Evolutionary conservation across 805 yeast species (phyloP).

Genomic region (Metschnikowia proteae): DNA sequence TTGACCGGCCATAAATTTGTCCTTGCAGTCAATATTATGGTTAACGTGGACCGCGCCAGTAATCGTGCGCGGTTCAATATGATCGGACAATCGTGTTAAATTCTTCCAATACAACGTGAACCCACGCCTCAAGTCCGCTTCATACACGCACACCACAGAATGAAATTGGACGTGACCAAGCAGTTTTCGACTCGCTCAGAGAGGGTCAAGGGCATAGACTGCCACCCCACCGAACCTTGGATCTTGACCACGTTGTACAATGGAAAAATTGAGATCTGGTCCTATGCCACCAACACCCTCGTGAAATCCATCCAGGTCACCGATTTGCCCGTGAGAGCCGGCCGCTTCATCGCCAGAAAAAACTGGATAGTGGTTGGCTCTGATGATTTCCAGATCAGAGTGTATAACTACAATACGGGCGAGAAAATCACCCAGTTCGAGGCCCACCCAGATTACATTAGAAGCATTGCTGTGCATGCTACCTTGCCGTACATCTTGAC

Average conservation of each 20-base stretch:
- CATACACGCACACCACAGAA: constrained; percentile 10
- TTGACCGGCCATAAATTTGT: too few species aligned
- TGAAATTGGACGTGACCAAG: constrained; percentile 55
- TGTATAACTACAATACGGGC: constrained; percentile 91
- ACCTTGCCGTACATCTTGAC: constrained; percentile 85
- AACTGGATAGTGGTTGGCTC: constrained; percentile 96
- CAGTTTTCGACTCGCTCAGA: constrained; percentile 88
- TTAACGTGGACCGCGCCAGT: neutral
- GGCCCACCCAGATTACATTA: constrained; percentile 96
- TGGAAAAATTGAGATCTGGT: constrained; percentile 91
- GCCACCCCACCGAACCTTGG: constrained; percentile 99
- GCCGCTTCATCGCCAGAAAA: constrained; percentile 90
- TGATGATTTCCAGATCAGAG: constrained; percentile 92
- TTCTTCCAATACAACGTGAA: constrained; percentile 5
- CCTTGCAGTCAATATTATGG: neutral
- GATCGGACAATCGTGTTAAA: constrained; percentile 14
- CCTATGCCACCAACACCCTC: constrained; percentile 77
- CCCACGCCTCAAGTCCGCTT: constrained; percentile 4
- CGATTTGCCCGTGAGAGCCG: constrained; percentile 94
- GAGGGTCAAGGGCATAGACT: constrained; percentile 95
- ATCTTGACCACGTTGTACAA: constrained; percentile 84
- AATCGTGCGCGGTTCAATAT: constrained; percentile 14
- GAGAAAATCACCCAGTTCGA: constrained; percentile 94
- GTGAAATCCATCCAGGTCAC: constrained; percentile 92
- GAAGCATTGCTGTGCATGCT: constrained; percentile 93